A percentile compares a stretch with the other conserved stretches of the same genome.
phyloP scores from a whole-genome alignment of 1,284 basidiomycete species.

The Apiotrichum gracile region DNA sequence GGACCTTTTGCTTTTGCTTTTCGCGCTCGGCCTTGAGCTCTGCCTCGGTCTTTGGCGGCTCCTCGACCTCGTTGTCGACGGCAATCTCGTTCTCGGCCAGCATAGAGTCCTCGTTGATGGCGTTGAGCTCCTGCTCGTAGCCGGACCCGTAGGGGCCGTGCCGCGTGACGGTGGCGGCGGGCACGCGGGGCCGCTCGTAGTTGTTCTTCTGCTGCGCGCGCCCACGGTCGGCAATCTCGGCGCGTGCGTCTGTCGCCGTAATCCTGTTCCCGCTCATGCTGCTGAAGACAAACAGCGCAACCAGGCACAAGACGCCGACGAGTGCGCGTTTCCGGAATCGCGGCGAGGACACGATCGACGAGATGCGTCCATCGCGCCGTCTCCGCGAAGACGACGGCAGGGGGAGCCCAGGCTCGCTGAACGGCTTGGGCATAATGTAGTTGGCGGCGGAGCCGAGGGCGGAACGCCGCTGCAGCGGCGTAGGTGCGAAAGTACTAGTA shows the following conservation, averaged over 20 bases:
- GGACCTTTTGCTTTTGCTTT: conserved; percentile 23
- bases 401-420: background rate
- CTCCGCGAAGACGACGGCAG: background rate
- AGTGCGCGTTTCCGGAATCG: background rate
- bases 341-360: background rate
- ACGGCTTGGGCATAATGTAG: background rate
- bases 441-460: background rate
- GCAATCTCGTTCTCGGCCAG: conserved; percentile 40
- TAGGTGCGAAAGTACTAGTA: background rate
- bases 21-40: conserved; percentile 30
- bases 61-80: conserved; percentile 6
- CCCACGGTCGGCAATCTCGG: no score
- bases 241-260: no score
- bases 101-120: conserved; percentile 30
- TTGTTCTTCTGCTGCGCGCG: no score
- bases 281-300: no score
- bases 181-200: background rate
- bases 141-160: background rate
- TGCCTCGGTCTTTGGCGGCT: conserved; percentile 23
- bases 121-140: conserved; percentile 3
- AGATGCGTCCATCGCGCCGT: background rate
- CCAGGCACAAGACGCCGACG: no score
- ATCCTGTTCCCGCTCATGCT: no score
- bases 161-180: background rate
- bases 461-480: background rate